These are phyloP conservation scores for Didymosphaeria variabile DNA, from an alignment of 2,329 filamentous ascomycete species.

Conservation along the genomic window DNA sequence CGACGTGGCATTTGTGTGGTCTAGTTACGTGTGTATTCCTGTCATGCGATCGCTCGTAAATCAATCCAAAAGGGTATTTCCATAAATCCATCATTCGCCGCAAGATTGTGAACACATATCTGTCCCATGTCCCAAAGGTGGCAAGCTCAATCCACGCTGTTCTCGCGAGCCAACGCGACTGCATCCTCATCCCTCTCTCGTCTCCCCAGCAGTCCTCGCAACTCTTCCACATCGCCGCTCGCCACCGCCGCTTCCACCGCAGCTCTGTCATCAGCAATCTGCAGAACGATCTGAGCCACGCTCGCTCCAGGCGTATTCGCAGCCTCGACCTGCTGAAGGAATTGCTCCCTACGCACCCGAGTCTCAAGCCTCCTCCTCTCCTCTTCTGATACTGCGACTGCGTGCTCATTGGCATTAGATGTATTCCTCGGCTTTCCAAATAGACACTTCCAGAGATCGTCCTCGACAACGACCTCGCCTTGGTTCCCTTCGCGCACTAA, in stretches of 20 bases:
- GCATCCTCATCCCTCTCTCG: not conserved
- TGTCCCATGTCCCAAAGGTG: too few relatives aligned
- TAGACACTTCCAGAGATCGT: slow-evolving; percentile 88
- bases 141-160: not conserved
- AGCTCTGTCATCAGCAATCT: not conserved
- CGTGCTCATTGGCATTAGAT: not conserved
- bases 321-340: slow-evolving; percentile 7
- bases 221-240: not conserved
- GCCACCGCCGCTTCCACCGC: not conserved
- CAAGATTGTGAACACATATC: not conserved
- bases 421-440: slow-evolving; percentile 66
- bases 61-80: not conserved
- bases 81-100: not conserved
- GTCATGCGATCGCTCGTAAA: not conserved
- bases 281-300: too few relatives aligned
- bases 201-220: not conserved
- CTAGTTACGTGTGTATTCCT: too few relatives aligned
- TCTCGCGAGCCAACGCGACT: not conserved
- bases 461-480: slow-evolving; percentile 80
- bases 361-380: not conserved
- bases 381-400: not conserved
- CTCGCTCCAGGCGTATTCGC: not conserved
- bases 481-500: slow-evolving; percentile 75
- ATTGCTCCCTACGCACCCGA: not conserved
- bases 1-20: too few relatives aligned